Conservation (phyloP, 2,329 filamentous ascomycete genomes). For the Podosphaera leucotricha region DNA sequence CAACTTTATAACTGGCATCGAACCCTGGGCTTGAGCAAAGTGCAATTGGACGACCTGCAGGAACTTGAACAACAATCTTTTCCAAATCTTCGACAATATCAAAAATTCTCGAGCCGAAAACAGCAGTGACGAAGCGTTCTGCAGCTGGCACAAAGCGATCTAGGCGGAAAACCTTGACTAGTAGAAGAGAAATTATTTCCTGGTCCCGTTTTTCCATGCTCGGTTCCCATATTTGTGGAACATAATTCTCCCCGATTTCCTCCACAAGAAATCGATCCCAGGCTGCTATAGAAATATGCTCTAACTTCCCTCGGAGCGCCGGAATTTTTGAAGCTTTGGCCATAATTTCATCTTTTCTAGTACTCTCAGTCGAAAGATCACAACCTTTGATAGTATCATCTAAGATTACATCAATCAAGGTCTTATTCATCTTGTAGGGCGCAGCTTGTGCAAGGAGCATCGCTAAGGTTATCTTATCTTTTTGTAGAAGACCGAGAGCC, state of each 20-base stretch:
- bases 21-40: constrained; percentile 90
- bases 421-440: constrained; percentile 89
- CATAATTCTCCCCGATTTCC: constrained; percentile 64
- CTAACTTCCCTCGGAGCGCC: constrained; percentile 49
- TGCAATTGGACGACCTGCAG: constrained; percentile 64
- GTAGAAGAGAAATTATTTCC: constrained; percentile 57
- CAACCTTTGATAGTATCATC: constrained; percentile 52
- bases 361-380: constrained; percentile 49
- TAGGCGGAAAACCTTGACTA: constrained; percentile 86
- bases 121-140: constrained; percentile 66
- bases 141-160: constrained; percentile 86
- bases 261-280: constrained; percentile 72
- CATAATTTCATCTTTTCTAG: constrained; percentile 44
- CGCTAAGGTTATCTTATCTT: constrained; percentile 79
- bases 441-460: constrained; percentile 89
- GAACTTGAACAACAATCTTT: constrained; percentile 64
- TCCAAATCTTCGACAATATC: constrained; percentile 70
- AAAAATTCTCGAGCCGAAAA: constrained; percentile 66
- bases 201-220: constrained; percentile 43
- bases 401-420: constrained; percentile 64
- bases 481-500: constrained; percentile 77
- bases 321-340: constrained; percentile 42
- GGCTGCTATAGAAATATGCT: constrained; percentile 32
- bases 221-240: constrained; percentile 55
- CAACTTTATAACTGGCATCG: constrained; percentile 97